phyloP scores from a whole-genome alignment of 331 rosid genomes.

The Acacia pycnantha region DNA sequence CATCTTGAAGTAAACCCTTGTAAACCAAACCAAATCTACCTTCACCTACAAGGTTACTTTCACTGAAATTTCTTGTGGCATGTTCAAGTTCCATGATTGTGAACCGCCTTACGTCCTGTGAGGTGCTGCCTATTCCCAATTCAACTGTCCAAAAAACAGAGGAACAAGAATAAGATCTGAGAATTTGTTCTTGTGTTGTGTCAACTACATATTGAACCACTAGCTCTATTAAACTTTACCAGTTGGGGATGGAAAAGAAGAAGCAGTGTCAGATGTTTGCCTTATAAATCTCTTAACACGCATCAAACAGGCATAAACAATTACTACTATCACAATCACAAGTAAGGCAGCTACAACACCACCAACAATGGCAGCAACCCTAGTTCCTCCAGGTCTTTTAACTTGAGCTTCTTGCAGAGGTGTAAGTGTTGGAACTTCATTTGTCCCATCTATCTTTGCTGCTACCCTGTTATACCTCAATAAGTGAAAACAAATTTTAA shows the following conservation, averaged over 20 bases:
- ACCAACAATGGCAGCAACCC: slow-evolving; percentile 48
- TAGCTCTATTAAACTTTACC: slow-evolving; percentile 37
- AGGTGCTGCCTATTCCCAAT: slow-evolving; percentile 45
- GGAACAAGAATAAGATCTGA: neutral
- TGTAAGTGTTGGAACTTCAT: slow-evolving; percentile 51
- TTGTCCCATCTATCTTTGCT: slow-evolving; percentile 36
- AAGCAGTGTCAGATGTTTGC: slow-evolving; percentile 58
- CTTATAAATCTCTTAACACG: slow-evolving; percentile 39
- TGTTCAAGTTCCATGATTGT: slow-evolving; percentile 52
- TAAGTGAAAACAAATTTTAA: neutral
- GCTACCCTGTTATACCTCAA: slow-evolving; percentile 33
- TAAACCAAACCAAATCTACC: slow-evolving; percentile 68
- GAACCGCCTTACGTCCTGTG: slow-evolving; percentile 44
- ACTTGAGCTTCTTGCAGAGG: slow-evolving; percentile 39
- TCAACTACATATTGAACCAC: neutral
- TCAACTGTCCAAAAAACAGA: slow-evolving; percentile 44
- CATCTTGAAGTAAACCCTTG: slow-evolving; percentile 80
- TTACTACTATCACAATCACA: slow-evolving; percentile 35
- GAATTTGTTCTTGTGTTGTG: neutral
- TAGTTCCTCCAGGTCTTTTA: slow-evolving; percentile 34
- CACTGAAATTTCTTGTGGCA: slow-evolving; percentile 60
- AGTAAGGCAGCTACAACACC: slow-evolving; percentile 45
- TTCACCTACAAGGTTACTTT: slow-evolving; percentile 57
- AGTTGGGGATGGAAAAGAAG: slow-evolving; percentile 58
- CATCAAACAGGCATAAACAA: slow-evolving; percentile 50